Evolutionary conservation across 2,329 filamentous ascomycete species (phyloP).

Genomic region (Pezicula radicicola): DNA sequence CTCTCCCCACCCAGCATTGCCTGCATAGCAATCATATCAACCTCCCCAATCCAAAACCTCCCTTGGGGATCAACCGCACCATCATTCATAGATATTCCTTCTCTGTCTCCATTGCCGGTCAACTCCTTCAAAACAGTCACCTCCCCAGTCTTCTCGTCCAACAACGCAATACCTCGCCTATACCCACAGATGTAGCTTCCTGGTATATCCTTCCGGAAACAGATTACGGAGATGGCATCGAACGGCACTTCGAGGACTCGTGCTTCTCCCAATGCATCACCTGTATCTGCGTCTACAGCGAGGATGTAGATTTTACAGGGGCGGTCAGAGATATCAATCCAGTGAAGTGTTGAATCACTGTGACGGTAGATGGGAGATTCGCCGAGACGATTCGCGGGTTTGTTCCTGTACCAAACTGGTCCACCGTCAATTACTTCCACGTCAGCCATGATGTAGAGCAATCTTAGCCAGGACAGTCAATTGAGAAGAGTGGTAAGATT

Average conservation of each 20-base stretch:
- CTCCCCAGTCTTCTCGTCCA: conserved; percentile 2
- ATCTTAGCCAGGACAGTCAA: too few species aligned
- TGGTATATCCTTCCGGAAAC: background rate
- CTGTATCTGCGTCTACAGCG: conserved; percentile 2
- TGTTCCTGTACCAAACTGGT: conserved; percentile 3
- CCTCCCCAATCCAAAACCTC: conserved; percentile 2
- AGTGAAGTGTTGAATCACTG: conserved; percentile 2
- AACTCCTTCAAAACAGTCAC: conserved; percentile 3
- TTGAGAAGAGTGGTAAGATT: too few species aligned
- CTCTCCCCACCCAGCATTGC: background rate
- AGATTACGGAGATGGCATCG: background rate
- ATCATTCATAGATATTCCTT: conserved; percentile 2
- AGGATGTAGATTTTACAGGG: conserved; percentile 5
- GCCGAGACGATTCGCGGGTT: conserved; percentile 1
- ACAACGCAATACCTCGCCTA: conserved; percentile 2
- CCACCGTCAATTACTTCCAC: too few species aligned
- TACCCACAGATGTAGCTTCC: background rate
- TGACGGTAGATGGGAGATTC: conserved; percentile 4
- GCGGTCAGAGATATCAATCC: conserved; percentile 3
- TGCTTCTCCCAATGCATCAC: background rate
- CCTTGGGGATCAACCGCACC: conserved; percentile 3
- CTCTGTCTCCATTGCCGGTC: background rate
- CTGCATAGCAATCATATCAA: background rate
- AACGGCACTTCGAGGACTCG: background rate
- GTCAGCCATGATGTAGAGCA: too few species aligned